These are phyloP conservation scores for Perkinsus marinus DNA, from an alignment of 169 alveolate species.

Conservation along the genomic window DNA sequence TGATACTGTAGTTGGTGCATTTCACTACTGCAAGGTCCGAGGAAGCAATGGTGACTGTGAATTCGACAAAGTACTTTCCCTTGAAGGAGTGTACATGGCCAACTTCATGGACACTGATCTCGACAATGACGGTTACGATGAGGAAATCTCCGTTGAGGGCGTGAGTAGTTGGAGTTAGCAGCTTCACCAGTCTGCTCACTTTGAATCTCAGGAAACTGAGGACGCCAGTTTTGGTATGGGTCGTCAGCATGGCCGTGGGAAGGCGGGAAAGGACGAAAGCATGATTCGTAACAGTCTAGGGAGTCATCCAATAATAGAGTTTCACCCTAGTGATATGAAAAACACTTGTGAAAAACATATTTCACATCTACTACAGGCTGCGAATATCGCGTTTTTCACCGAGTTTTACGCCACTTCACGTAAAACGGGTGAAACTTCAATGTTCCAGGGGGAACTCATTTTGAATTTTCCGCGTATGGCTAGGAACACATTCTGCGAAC, in stretches of 20 bases:
- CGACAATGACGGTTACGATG: slow-evolving; percentile 1
- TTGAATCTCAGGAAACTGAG: neutral
- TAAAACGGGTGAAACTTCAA: too few relatives aligned
- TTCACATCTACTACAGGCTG: too few relatives aligned
- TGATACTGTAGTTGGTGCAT: too few relatives aligned
- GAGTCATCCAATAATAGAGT: too few relatives aligned
- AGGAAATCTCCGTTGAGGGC: neutral
- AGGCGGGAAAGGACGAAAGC: neutral
- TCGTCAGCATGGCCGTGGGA: slow-evolving; percentile 3
- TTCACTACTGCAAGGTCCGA: slow-evolving; percentile 22
- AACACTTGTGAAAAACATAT: too few relatives aligned
- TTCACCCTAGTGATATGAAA: too few relatives aligned
- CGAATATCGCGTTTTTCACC: too few relatives aligned
- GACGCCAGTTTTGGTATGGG: slow-evolving; percentile 34
- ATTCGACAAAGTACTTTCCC: slow-evolving; percentile 79
- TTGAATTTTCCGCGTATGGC: too few relatives aligned
- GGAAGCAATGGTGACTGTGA: slow-evolving; percentile 81
- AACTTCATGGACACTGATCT: slow-evolving; percentile 69
- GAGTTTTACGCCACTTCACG: too few relatives aligned
- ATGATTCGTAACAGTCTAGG: neutral
- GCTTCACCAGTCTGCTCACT: neutral
- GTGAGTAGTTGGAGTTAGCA: neutral
- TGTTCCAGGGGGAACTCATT: too few relatives aligned
- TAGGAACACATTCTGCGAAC: too few relatives aligned
- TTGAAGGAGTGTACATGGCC: slow-evolving; percentile 92